Percentiles rank a stretch among this genome's conserved stretches.
Conservation (phyloP, 2,329 filamentous ascomycete species). For the Chaetomium strumarium region DNA sequence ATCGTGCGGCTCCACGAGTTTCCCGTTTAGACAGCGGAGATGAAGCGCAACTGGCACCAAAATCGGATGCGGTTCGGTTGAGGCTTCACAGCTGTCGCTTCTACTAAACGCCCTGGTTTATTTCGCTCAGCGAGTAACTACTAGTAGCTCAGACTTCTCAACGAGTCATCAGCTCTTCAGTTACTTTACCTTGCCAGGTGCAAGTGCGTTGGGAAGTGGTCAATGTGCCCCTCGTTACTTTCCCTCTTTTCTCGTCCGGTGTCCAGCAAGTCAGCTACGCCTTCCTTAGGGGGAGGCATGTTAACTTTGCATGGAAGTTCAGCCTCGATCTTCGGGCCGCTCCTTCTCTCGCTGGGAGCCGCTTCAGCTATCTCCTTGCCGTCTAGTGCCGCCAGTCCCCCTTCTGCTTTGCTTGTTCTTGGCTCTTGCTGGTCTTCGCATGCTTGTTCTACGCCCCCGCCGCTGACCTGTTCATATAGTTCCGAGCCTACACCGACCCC, state of each 20-base stretch:
- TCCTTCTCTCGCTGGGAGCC: neutral
- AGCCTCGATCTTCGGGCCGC: neutral
- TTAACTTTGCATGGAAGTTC: neutral
- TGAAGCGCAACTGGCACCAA: neutral
- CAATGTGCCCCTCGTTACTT: neutral
- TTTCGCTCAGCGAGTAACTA: neutral
- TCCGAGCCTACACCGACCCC: constrained; percentile 54
- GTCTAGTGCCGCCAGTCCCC: neutral
- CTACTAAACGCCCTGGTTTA: neutral
- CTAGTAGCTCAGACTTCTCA: constrained; percentile 7
- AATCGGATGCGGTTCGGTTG: neutral
- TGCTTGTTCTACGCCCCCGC: neutral
- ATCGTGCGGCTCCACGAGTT: neutral
- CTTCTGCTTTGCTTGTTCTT: neutral
- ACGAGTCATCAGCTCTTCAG: neutral
- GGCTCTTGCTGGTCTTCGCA: neutral
- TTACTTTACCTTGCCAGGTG: neutral
- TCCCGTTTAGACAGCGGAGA: neutral
- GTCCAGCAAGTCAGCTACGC: neutral
- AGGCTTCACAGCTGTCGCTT: neutral
- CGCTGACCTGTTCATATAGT: constrained; percentile 36
- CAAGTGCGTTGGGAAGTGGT: neutral
- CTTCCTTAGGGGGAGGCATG: neutral
- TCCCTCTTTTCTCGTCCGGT: neutral
- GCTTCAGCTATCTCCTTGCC: neutral